Percentiles rank a stretch among this genome's conserved stretches.
Conservation (phyloP, 2,329 filamentous ascomycete species). For the Teratosphaeria epicoccoides region DNA sequence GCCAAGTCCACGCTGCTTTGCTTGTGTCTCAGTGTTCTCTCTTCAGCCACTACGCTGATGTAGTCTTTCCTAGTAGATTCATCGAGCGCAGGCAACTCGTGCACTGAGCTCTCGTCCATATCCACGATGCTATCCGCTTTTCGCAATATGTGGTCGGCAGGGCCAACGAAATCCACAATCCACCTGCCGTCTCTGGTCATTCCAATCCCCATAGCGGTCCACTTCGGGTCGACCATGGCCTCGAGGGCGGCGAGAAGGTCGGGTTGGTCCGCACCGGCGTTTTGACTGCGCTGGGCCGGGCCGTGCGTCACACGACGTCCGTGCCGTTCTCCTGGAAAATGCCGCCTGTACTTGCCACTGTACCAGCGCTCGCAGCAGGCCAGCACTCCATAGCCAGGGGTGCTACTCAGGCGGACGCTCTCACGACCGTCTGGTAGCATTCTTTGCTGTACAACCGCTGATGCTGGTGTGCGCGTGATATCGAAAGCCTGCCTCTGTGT, state of each 20-base stretch:
- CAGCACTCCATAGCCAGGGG: conserved; percentile 7
- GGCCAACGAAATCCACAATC: conserved; percentile 8
- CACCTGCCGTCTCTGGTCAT: conserved; percentile 8
- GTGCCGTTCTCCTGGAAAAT: not conserved
- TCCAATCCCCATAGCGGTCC: conserved; percentile 7
- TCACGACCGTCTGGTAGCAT: not conserved
- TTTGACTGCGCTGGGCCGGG: not conserved
- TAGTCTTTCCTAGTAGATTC: not conserved
- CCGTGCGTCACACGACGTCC: not conserved
- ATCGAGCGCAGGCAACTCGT: not conserved
- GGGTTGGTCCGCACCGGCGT: not conserved
- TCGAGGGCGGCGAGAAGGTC: conserved; percentile 3
- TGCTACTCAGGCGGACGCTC: conserved; percentile 6
- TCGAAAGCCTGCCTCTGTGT: not conserved
- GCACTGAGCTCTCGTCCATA: no score
- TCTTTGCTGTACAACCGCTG: not conserved
- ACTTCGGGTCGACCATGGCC: conserved; percentile 5
- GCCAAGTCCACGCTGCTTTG: not conserved
- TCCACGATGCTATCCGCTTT: not conserved
- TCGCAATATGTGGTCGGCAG: not conserved
- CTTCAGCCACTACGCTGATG: not conserved
- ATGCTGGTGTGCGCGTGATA: not conserved
- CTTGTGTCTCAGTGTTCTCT: not conserved
- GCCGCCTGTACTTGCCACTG: conserved; percentile 10
- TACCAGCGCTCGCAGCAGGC: conserved; percentile 10